phyloP scores from a whole-genome alignment of 2,329 filamentous ascomycete species.

The Coleophoma eucalyptorum region DNA sequence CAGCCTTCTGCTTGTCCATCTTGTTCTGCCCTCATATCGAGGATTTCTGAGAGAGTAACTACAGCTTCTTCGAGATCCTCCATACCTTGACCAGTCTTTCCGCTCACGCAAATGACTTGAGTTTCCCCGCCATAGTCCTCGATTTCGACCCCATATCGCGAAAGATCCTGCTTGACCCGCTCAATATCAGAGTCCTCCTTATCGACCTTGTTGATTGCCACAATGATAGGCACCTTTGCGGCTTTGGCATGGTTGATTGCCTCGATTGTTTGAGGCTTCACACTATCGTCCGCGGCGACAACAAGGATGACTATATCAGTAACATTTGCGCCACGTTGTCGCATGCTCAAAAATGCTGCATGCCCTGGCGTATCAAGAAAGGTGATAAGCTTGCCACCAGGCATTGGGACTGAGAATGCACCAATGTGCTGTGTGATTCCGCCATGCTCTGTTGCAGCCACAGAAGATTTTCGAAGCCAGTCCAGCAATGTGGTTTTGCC shows the following conservation, averaged over 20 bases:
- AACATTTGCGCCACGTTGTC: constrained; percentile 89
- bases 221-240: constrained; percentile 90
- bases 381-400: constrained; percentile 84
- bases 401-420: constrained; percentile 88
- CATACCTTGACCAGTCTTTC: constrained; percentile 92
- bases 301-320: constrained; percentile 97
- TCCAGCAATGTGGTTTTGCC: constrained; percentile 97
- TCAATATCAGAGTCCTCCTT: constrained; percentile 79
- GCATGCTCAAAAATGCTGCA: constrained; percentile 93
- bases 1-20: constrained; percentile 84
- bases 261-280: constrained; percentile 95
- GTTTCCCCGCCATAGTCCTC: constrained; percentile 95
- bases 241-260: constrained; percentile 88
- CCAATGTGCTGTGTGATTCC: constrained; percentile 99
- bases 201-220: constrained; percentile 97
- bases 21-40: constrained; percentile 80
- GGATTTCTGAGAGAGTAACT: constrained; percentile 78
- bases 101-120: constrained; percentile 86
- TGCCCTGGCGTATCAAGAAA: constrained; percentile 97
- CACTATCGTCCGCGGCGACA: constrained; percentile 93
- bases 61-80: constrained; percentile 87
- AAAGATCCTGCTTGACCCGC: constrained; percentile 82
- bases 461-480: constrained; percentile 86
- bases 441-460: constrained; percentile 88
- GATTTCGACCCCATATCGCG: constrained; percentile 79